Evolutionary conservation across 768 basidiomycete species (phyloP).

Genomic region (Rhodotorula babjevae): DNA sequence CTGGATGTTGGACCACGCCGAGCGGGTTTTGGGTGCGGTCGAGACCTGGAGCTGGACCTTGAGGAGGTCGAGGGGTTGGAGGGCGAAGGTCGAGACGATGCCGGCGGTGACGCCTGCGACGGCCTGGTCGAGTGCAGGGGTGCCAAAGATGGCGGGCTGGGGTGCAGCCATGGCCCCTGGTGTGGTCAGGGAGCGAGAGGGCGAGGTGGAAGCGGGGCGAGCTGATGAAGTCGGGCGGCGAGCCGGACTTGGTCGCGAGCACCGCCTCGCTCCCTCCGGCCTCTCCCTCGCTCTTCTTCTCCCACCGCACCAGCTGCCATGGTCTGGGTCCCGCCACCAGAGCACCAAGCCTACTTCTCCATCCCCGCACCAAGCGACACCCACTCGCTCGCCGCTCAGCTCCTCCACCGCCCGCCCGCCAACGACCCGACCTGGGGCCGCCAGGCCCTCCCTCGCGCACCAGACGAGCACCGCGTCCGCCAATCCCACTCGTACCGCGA

Average conservation of each 20-base stretch:
- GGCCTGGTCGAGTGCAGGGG: conserved; percentile 73
- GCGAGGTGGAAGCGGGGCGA: background rate
- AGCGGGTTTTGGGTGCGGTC: conserved; percentile 54
- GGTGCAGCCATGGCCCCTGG: background rate
- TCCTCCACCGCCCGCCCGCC: background rate
- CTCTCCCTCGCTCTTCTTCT: background rate
- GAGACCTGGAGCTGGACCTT: conserved; percentile 91
- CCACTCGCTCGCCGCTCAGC: conserved; percentile 6
- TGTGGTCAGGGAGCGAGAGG: background rate
- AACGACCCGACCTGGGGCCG: conserved; percentile 36
- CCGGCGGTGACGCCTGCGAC: conserved; percentile 89
- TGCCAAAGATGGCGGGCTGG: conserved; percentile 14
- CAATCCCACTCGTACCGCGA: conserved; percentile 14
- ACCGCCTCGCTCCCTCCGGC: no score
- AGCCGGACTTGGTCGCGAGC: no score
- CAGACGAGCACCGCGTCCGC: conserved; percentile 21
- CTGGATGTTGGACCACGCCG: conserved; percentile 70
- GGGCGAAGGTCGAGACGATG: conserved; percentile 81
- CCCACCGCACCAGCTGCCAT: background rate
- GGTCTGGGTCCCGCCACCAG: conserved; percentile 8
- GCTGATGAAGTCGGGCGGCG: no score
- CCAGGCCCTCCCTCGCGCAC: conserved; percentile 14
- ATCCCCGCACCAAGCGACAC: conserved; percentile 8
- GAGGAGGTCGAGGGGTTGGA: conserved; percentile 94
- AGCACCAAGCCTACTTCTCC: conserved; percentile 13